A percentile compares a stretch with the other conserved stretches of the same genome.
Conservation (phyloP, 352 stramenopile genomes). For the Plasmopara halstedii region DNA sequence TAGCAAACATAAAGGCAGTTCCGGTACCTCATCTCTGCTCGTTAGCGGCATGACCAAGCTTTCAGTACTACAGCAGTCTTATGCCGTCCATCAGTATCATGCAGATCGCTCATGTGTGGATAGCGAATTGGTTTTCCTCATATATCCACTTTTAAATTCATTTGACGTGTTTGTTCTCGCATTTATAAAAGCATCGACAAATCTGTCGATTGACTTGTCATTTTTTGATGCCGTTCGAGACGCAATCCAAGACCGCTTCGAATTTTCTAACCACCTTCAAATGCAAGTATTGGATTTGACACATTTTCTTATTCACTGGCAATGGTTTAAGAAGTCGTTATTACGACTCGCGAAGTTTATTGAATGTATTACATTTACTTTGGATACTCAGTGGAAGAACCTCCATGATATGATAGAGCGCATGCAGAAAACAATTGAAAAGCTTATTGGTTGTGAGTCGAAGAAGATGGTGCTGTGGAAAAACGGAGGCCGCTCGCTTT, state of each 20-base stretch:
- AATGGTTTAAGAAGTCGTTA: slow-evolving; percentile 66
- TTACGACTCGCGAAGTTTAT: slow-evolving; percentile 22
- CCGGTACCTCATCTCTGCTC: slow-evolving; percentile 1
- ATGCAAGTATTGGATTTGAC: slow-evolving; percentile 56
- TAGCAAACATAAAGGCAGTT: slow-evolving; percentile 14
- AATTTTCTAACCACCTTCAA: slow-evolving; percentile 73
- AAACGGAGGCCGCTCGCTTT: slow-evolving; percentile 75
- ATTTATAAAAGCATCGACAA: slow-evolving; percentile 12
- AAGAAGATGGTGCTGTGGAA: slow-evolving; percentile 91
- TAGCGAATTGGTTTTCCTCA: slow-evolving; percentile 65
- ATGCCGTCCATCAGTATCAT: slow-evolving; percentile 70
- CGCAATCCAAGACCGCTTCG: slow-evolving; percentile 52
- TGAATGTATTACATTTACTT: slow-evolving; percentile 9
- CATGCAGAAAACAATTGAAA: slow-evolving; percentile 62
- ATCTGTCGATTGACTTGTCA: slow-evolving; percentile 1
- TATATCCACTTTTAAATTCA: slow-evolving; percentile 57
- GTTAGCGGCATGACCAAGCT: slow-evolving; percentile 34
- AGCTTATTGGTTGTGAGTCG: slow-evolving; percentile 51
- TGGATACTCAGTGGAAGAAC: slow-evolving; percentile 28
- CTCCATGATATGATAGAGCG: slow-evolving; percentile 67
- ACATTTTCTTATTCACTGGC: slow-evolving; percentile 79
- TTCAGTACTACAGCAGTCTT: slow-evolving; percentile 78
- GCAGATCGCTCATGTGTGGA: slow-evolving; percentile 60
- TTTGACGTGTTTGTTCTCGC: slow-evolving; percentile 44
- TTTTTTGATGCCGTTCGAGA: slow-evolving; percentile 28